Base-by-base conservation (phyloP, 1,139 yeast species). In the Diutina neorugosa region DNA sequence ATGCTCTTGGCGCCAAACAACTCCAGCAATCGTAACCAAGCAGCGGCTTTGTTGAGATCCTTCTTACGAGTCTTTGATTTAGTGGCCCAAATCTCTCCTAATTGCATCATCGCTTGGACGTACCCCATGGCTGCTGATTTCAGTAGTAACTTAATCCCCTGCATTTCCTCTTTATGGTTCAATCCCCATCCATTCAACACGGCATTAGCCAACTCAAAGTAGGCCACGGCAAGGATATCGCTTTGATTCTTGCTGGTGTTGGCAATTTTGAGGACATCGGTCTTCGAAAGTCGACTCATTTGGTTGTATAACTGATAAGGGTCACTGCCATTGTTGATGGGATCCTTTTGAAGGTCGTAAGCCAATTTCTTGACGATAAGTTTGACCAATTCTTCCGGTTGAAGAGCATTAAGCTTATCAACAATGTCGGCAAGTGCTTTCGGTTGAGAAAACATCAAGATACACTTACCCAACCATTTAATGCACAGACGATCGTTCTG, bases 121-220 rank as follows among this genome's bases (percentile, higher is more conserved):
- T 82, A 81, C 2, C 94, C 95, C 66, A 84, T 68, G 16, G 82
- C 71, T 0, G 84, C 93, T 2, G 91, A 83, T 61, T 81, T 74
- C 57, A 84, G 84, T 52, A 85, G 69, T 57, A 81, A 78, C 56
- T 72, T 72, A 44, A 86, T 69, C 0, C 89, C 94, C 59, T 73
- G 69, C 12, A 63, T 59, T 60, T 84, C 89, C 60, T 84, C 82
- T 56, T 67, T 69, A 14, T 67, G 34, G 34, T 21, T 67, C n/a
- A 68, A 51, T 0, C 90, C 90, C 78, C 79, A 75, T 3, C 87
- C 89, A 60, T 77, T 75, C 52, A 80, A 63, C 54, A 80, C 74
- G 16, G 78, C 73, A 62, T 76, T 77, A 53, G 1, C 90, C 95
- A 44, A 86, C 64, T 86, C 90, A 59, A 64, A 67, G 58, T 71